These are phyloP conservation scores for Erodium chrysanthum DNA, from an alignment of 441 rosid genomes.

Conservation along the genomic window DNA sequence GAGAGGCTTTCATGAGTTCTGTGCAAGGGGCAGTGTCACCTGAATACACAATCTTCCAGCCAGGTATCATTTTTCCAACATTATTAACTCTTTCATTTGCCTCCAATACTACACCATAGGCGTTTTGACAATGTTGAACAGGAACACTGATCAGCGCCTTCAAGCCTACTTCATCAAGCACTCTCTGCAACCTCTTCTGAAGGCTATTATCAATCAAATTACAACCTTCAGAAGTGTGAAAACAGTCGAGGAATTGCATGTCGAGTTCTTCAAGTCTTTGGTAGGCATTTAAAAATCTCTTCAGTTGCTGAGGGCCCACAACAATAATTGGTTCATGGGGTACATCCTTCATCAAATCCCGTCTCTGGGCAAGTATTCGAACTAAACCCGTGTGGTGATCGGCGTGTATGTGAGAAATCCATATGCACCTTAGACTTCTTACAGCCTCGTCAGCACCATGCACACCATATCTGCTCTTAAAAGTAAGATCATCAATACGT, in stretches of 20 bases:
- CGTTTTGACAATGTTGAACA: conserved; percentile 85
- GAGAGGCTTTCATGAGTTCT: conserved; percentile 55
- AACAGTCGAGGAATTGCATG: conserved; percentile 78
- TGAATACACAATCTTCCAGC: conserved; percentile 91
- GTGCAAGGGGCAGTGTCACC: conserved; percentile 95
- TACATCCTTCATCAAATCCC: conserved; percentile 49
- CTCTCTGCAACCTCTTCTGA: conserved; percentile 43
- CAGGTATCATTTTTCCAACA: conserved; percentile 60
- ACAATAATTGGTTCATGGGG: conserved; percentile 71
- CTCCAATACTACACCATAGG: conserved; percentile 60
- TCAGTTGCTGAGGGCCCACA: conserved; percentile 70
- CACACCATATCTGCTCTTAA: conserved; percentile 48
- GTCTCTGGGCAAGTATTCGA: conserved; percentile 68
- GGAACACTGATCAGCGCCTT: conserved; percentile 71
- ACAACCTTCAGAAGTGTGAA: conserved; percentile 49
- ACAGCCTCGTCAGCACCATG: conserved; percentile 64
- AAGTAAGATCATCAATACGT: conserved; percentile 2
- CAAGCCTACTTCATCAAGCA: conserved; percentile 56
- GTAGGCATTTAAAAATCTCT: conserved; percentile 75
- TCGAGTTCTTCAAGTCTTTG: conserved; percentile 83
- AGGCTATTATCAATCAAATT: conserved; percentile 33
- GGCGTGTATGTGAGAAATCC: conserved; percentile 96
- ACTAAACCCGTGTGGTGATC: conserved; percentile 88
- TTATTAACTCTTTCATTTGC: conserved; percentile 59
- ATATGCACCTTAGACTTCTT: conserved; percentile 55